Evolutionary conservation across 1,139 yeast genomes (phyloP).

Genomic region (Protomyces gravidus): DNA sequence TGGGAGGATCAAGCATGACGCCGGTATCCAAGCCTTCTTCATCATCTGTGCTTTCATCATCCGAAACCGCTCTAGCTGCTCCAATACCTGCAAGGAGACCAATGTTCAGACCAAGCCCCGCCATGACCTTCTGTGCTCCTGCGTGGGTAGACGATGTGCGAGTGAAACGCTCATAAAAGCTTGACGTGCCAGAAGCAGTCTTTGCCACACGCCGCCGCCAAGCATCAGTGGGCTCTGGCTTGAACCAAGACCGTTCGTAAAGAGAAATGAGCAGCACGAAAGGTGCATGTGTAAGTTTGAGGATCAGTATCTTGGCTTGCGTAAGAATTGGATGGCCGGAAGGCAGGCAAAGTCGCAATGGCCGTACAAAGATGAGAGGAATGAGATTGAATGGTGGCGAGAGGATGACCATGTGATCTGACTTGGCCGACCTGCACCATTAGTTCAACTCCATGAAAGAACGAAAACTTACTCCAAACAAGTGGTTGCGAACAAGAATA

Average conservation of each 20-base stretch:
- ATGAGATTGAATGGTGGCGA: slow-evolving; percentile 41
- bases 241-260: slow-evolving; percentile 34
- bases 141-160: background rate
- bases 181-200: background rate
- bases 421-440: slow-evolving; percentile 37
- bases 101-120: background rate
- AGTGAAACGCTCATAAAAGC: background rate
- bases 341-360: slow-evolving; percentile 36
- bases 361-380: slow-evolving; percentile 37
- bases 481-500: slow-evolving; percentile 12
- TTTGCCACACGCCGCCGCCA: background rate
- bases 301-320: slow-evolving; percentile 33
- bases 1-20: slow-evolving; percentile 6
- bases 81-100: background rate
- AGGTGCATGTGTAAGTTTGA: slow-evolving; percentile 40
- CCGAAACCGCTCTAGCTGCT: background rate
- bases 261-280: slow-evolving; percentile 37
- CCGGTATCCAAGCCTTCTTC: slow-evolving; percentile 26
- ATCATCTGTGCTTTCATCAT: slow-evolving; percentile 11
- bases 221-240: slow-evolving; percentile 7
- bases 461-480: slow-evolving; percentile 10
- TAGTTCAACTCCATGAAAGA: slow-evolving; percentile 34
- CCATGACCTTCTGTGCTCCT: background rate
- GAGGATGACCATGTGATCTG: slow-evolving; percentile 40
- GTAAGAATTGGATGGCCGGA: slow-evolving; percentile 37